Percentiles rank a stretch among this genome's conserved stretches.
Evolutionary conservation across 129 eudicot genomes (phyloP).

Genomic region (Oenanthe sinensis): DNA sequence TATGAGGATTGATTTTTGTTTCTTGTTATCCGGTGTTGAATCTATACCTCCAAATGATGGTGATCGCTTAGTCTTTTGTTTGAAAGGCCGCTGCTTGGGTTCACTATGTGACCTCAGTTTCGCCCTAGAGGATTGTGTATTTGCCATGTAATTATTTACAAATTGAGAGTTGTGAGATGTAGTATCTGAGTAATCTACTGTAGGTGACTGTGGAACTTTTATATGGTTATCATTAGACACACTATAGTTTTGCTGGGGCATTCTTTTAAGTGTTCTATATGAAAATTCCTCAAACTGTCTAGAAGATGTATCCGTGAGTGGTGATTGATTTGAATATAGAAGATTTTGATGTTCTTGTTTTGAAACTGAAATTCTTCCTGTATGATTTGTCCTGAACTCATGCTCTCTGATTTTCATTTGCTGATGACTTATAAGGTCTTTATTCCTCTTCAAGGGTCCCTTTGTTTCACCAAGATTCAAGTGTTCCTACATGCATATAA

Average conservation of each 20-base stretch:
- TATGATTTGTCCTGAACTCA: neutral
- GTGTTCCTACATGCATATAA: constrained; percentile 19
- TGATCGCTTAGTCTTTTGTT: constrained; percentile 29
- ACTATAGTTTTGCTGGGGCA: neutral
- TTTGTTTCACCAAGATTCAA: constrained; percentile 12
- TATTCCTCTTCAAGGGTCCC: constrained; percentile 23
- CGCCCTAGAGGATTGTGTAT: constrained; percentile 60
- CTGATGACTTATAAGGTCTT: constrained; percentile 12
- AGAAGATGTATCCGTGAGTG: constrained; percentile 20
- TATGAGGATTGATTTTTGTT: constrained; percentile 6
- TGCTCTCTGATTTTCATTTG: constrained; percentile 17
- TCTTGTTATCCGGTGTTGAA: constrained; percentile 15
- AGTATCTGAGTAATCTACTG: neutral
- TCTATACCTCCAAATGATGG: constrained; percentile 29
- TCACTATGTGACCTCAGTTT: constrained; percentile 62
- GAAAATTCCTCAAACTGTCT: constrained; percentile 22
- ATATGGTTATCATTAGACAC: neutral
- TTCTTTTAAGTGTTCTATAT: neutral
- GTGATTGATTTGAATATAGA: constrained; percentile 20
- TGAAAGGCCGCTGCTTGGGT: constrained; percentile 55
- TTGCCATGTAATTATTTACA: constrained; percentile 53
- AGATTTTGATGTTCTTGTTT: constrained; percentile 14
- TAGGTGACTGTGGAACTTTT: constrained; percentile 2
- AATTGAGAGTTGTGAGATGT: constrained; percentile 7
- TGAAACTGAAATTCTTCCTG: constrained; percentile 16